A percentile compares a stretch with the other conserved stretches of the same genome.
Evolutionary conservation across 2,329 filamentous ascomycete genomes (phyloP).

Genomic region (Pseudonectria buxi): DNA sequence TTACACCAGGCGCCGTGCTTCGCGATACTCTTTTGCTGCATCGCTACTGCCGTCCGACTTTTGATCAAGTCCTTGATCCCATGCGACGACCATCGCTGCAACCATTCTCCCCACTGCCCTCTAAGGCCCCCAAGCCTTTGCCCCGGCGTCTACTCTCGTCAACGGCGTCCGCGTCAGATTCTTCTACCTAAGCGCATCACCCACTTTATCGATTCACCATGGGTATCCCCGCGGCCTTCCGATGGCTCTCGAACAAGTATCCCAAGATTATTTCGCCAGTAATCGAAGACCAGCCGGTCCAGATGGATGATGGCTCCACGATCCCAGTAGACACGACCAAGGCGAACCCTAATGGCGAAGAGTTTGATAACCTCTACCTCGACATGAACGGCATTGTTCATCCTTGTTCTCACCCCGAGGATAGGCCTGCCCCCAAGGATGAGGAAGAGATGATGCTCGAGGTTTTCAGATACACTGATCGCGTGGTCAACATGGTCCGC

Average conservation of each 20-base stretch:
- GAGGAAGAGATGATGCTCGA: constrained; percentile 99
- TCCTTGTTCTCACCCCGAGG: constrained; percentile 95
- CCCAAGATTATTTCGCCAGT: constrained; percentile 95
- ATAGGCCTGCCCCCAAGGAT: constrained; percentile 80
- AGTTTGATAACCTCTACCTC: constrained; percentile 95
- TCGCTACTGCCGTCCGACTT: too few species aligned
- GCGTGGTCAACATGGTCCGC: constrained; percentile 97
- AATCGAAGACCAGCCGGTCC: constrained; percentile 74
- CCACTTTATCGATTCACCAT: constrained; percentile 41
- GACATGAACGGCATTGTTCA: constrained; percentile 99
- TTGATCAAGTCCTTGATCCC: too few species aligned
- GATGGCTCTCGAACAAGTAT: constrained; percentile 95
- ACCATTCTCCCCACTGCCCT: too few species aligned
- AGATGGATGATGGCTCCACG: constrained; percentile 70
- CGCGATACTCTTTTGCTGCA: too few species aligned
- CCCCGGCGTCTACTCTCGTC: not conserved
- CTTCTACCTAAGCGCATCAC: constrained; percentile 2
- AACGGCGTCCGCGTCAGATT: not conserved
- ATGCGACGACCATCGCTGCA: too few species aligned
- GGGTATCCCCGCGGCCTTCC: constrained; percentile 92
- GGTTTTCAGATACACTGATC: constrained; percentile 97
- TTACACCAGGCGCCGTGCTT: too few species aligned
- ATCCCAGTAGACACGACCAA: constrained; percentile 80
- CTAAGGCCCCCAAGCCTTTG: not conserved
- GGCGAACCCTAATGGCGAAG: constrained; percentile 93